Conservation (phyloP, 1,284 basidiomycete genomes). For the Kalmanozyma brasiliensis region DNA sequence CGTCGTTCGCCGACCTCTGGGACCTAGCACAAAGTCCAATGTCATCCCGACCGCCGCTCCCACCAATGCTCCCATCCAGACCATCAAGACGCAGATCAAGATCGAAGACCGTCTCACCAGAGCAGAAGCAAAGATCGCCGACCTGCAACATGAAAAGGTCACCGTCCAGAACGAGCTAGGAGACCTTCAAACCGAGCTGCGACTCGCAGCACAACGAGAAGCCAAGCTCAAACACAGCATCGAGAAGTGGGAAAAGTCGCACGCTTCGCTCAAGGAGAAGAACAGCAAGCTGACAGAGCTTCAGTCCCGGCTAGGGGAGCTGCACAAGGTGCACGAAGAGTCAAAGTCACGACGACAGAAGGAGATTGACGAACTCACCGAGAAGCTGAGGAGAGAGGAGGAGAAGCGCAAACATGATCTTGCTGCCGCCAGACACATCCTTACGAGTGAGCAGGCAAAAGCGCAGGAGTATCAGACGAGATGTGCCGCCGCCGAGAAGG, state of each 20-base stretch:
- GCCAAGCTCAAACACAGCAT: slow-evolving; percentile 40
- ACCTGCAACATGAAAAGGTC: slow-evolving; percentile 32
- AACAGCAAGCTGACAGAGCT: slow-evolving; percentile 28
- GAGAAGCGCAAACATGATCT: slow-evolving; percentile 22
- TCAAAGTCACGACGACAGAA: slow-evolving; percentile 38
- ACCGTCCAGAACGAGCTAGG: slow-evolving; percentile 35
- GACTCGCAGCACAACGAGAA: slow-evolving; percentile 44
- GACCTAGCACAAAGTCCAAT: slow-evolving; percentile 35
- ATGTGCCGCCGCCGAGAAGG: slow-evolving; percentile 1
- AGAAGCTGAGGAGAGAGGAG: slow-evolving; percentile 25
- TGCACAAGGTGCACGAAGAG: slow-evolving; percentile 43
- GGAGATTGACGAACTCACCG: slow-evolving; percentile 34
- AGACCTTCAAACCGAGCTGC: slow-evolving; percentile 44
- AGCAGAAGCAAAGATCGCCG: slow-evolving; percentile 29
- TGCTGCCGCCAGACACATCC: slow-evolving; percentile 13
- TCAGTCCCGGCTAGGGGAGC: slow-evolving; percentile 33
- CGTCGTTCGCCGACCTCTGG: slow-evolving; percentile 33
- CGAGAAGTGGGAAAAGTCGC: slow-evolving; percentile 44
- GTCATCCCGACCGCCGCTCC: slow-evolving; percentile 8
- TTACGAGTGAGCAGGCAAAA: slow-evolving; percentile 15
- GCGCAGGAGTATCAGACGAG: slow-evolving; percentile 12
- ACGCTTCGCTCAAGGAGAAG: slow-evolving; percentile 42
- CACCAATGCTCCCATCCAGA: slow-evolving; percentile 7
- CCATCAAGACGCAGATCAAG: slow-evolving; percentile 27
- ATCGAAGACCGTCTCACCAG: slow-evolving; percentile 34